Evolutionary conservation across 163 green algal genomes (phyloP), one percentile per base, ranked within the genome.

Genomic region (Volvox carteri): DNA sequence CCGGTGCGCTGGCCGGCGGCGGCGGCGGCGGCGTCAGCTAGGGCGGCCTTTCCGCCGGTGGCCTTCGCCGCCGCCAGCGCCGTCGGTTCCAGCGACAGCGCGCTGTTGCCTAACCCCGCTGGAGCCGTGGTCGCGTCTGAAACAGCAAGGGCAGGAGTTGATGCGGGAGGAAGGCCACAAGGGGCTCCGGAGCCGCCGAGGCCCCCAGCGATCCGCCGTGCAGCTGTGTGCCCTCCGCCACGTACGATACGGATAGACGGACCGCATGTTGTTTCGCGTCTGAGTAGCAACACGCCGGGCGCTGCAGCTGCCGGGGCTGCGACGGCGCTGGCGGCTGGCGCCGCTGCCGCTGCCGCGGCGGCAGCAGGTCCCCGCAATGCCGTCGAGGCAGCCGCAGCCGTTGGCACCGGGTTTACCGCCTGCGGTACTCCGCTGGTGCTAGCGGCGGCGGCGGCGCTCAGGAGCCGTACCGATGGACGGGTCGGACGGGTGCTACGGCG

Each of bases 401-500:
- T n/a, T n/a, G 41, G n/a, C 75, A 14, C 75, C 50, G 30, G 21
- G 28, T 50, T 30, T 68, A 28, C 48, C n/a, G 48, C 44, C 46
- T 30, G 37, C 74, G 39, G 19, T 1, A 23, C 39, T 39, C 25
- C 75, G 50, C 48, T 68, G 25, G n/a, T 30, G 48, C 75, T 28
- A 5, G 42, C 73, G 28, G 37, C 46, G 23, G 12, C 56, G 8
- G 77, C 35, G 41, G 18, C 78, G 8, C 58, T 50, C 18, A 79
- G 44, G 18, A 87, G 65, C 21, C 81, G 44, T 35, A 79, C 46
- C 0, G 81, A 87, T 0, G 81, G 81, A 6, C 81, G 81, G 0
- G 65, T 87, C 39, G 81, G 21, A 35, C 81, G 81, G 67, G 46
- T 87, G 65, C 81, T 87, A 46, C 81, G 81, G 12, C 81, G 81